Evolutionary conservation across 176 grass and related monocot species (phyloP), one percentile per base, ranked within the genome.

Genomic region (Oryza officinalis): DNA sequence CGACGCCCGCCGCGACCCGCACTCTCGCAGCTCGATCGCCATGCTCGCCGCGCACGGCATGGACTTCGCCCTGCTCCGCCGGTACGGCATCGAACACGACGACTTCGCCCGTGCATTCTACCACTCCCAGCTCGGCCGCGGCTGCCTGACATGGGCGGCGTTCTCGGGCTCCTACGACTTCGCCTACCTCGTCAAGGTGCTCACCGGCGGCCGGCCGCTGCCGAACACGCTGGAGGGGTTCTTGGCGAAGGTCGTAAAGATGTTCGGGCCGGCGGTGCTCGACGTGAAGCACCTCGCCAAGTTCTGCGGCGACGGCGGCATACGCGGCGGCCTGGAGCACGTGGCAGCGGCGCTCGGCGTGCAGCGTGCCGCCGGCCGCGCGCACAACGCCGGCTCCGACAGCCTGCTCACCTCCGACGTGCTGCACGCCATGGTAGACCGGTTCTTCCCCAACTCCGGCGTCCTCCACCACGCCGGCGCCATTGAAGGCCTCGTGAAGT

Each of bases 151-250:
- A 2, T 89, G 88, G 88, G 59, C 46, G 0, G 78, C 88, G 0
- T 89, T 89, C 78, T 65, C 78, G 0, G 88, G 88, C 14, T 15
- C 78, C 43, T 89, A 89, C 78, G 88, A 89, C 88, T 89, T 86
- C 72, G 88, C 66, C 0, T 89, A 86, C 78, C 83, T 89, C 2
- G 57, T 67, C 83, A 89, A 57, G 88, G 10, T 77, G 83, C 72
- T 89, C 43, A 12, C 2, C 66, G 43, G 32, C 14, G 57, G 66
- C 14, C 0, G 12, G 3, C 26, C 18, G 14, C 57, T 89, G 66
- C 88, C 88, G 72, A 25, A 15, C 5, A 86, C 59, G 25, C 65
- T 86, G 18, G 66, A 89, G 3, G 72, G 22, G 43, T 89, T 89
- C 83, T 4, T 52, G 20, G 74, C 4, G 13, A 65, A 15, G 4